Percentiles rank a stretch among this genome's conserved stretches.
These are phyloP conservation scores for Schoenoplectus tabernaemontani DNA, from an alignment of 202 grass and related monocot species.

Conservation along the genomic window DNA sequence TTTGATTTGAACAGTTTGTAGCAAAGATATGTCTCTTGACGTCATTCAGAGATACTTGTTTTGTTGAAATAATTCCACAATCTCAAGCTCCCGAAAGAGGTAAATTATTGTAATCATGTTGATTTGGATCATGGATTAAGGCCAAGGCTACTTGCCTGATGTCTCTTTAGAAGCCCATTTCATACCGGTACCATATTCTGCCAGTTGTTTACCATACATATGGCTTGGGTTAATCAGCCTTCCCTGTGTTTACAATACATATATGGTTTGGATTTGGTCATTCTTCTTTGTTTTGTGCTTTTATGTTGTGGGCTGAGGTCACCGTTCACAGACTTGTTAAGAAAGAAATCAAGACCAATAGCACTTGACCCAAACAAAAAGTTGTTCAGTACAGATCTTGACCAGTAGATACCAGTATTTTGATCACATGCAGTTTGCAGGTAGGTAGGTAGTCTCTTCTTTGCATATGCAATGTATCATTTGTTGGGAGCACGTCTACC, in stretches of 20 bases:
- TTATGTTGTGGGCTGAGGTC: background rate
- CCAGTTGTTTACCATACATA: background rate
- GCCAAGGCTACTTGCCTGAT: background rate
- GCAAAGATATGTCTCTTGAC: conserved; percentile 97
- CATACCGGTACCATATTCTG: background rate
- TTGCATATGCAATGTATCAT: background rate
- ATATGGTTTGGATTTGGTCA: too few species aligned
- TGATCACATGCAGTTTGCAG: background rate
- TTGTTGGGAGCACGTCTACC: background rate
- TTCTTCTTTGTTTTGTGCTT: background rate
- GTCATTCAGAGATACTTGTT: conserved; percentile 98
- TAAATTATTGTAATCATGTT: conserved; percentile 21
- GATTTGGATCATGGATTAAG: background rate
- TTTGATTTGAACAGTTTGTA: conserved; percentile 65
- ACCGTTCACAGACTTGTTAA: background rate
- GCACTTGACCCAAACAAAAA: background rate
- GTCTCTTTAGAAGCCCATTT: background rate
- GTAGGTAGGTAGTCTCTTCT: background rate
- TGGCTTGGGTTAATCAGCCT: background rate
- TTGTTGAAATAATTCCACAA: conserved; percentile 87
- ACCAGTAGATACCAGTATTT: background rate
- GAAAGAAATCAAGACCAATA: background rate
- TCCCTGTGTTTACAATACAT: too few species aligned
- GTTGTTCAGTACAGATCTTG: background rate
- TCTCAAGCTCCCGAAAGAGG: conserved; percentile 85